phyloP scores from a whole-genome alignment of 495 filamentous ascomycete genomes.

The Aspergillus ellipticus region DNA sequence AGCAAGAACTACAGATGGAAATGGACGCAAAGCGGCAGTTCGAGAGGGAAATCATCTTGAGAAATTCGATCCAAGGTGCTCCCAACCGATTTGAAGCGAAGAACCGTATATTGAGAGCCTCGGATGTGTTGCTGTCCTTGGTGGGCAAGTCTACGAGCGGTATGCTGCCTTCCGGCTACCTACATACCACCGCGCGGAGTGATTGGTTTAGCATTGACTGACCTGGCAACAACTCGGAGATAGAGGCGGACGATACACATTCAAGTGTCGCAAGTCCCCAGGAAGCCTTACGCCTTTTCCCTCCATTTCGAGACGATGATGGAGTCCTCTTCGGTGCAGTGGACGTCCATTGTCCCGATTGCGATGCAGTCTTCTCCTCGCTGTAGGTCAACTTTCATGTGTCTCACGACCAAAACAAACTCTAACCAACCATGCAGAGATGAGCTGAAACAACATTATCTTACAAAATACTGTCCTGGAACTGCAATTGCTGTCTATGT shows the following conservation, averaged over 20 bases:
- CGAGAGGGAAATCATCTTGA: slow-evolving; percentile 17
- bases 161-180: slow-evolving; percentile 12
- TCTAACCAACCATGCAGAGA: slow-evolving; percentile 11
- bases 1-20: slow-evolving; percentile 4
- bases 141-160: slow-evolving; percentile 20
- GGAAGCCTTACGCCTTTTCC: slow-evolving; percentile 27
- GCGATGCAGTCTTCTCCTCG: slow-evolving; percentile 29
- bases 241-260: slow-evolving; percentile 12
- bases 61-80: slow-evolving; percentile 10
- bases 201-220: slow-evolving; percentile 1
- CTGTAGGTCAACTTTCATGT: slow-evolving; percentile 11
- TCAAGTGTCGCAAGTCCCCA: slow-evolving; percentile 23
- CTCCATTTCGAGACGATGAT: slow-evolving; percentile 27
- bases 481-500: slow-evolving; percentile 29
- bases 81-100: slow-evolving; percentile 14
- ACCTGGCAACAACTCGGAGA: background rate
- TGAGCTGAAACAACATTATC: slow-evolving; percentile 28
- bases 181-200: slow-evolving; percentile 6
- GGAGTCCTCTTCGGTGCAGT: slow-evolving; percentile 17
- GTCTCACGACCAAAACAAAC: background rate
- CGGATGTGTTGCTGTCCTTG: slow-evolving; percentile 22
- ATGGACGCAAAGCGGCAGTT: slow-evolving; percentile 13
- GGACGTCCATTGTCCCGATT: slow-evolving; percentile 27
- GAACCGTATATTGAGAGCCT: slow-evolving; percentile 19
- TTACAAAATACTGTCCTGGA: slow-evolving; percentile 27